A percentile compares a stretch with the other conserved stretches of the same genome.
These are phyloP conservation scores for Fusarium robinianum DNA, from an alignment of 2,329 filamentous ascomycete genomes.

Conservation along the genomic window DNA sequence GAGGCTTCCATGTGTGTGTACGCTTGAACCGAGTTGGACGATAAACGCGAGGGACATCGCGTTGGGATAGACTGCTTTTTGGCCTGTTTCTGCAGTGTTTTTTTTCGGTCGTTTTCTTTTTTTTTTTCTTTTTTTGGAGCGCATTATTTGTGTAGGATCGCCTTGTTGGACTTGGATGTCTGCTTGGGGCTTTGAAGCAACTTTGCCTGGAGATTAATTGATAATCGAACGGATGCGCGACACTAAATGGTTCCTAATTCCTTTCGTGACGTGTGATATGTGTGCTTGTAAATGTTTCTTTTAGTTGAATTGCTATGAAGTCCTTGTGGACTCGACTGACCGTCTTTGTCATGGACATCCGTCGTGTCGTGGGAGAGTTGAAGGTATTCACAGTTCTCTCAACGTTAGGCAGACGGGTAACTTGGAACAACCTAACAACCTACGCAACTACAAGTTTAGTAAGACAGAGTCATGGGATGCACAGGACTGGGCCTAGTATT, in stretches of 20 bases:
- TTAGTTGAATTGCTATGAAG: neutral
- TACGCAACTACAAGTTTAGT: too few relatives aligned
- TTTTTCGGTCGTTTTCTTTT: too few relatives aligned
- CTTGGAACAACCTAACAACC: too few relatives aligned
- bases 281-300: neutral
- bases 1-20: slow-evolving; percentile 14
- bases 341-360: too few relatives aligned
- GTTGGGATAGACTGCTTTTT: slow-evolving; percentile 24
- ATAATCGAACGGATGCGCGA: slow-evolving; percentile 15
- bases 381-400: too few relatives aligned
- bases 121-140: slow-evolving; percentile 3
- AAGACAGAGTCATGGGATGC: too few relatives aligned
- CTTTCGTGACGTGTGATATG: neutral
- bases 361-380: too few relatives aligned
- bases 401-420: too few relatives aligned
- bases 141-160: slow-evolving; percentile 6
- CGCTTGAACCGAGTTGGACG: slow-evolving; percentile 9
- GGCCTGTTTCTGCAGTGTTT: too few relatives aligned
- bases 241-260: neutral
- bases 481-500: too few relatives aligned
- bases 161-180: slow-evolving; percentile 18
- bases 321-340: too few relatives aligned
- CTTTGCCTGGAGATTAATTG: slow-evolving; percentile 24
- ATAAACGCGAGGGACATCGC: slow-evolving; percentile 16
- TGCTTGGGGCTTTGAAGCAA: slow-evolving; percentile 12